Evolutionary conservation across 2,329 filamentous ascomycete species (phyloP).

Genomic region (Trichoderma afroharzianum): DNA sequence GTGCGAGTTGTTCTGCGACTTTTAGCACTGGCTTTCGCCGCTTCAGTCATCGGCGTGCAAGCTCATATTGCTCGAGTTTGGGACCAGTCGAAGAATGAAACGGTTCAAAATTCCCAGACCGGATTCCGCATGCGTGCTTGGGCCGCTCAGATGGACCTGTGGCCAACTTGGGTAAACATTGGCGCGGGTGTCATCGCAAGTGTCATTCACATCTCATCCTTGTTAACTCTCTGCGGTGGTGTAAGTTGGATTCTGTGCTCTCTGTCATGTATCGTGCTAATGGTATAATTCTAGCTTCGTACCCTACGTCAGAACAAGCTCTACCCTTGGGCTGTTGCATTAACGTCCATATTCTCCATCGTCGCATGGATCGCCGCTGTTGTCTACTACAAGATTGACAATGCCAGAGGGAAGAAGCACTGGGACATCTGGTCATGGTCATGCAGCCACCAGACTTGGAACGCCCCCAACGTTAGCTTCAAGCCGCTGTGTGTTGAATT

Average conservation of each 20-base stretch:
- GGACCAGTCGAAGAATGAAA: not conserved
- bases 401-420: not conserved
- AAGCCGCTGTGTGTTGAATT: not conserved
- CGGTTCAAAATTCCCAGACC: not conserved
- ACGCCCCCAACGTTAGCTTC: not conserved
- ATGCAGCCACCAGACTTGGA: not conserved
- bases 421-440: not conserved
- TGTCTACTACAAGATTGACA: slow-evolving; percentile 1
- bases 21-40: not conserved
- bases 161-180: not conserved
- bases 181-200: not conserved
- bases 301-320: not conserved
- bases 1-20: not conserved
- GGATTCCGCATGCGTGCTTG: not conserved
- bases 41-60: not conserved
- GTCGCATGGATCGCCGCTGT: not conserved
- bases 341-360: not conserved
- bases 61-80: not conserved
- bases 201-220: not conserved
- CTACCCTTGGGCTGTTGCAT: not conserved
- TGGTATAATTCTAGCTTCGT: not conserved
- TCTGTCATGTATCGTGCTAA: not conserved
- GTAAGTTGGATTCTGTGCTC: not conserved
- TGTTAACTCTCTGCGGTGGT: not conserved
- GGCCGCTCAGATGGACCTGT: not conserved